Conservation (phyloP, 2,329 filamentous ascomycete genomes). For the Pseudogymnoascus sp. region DNA sequence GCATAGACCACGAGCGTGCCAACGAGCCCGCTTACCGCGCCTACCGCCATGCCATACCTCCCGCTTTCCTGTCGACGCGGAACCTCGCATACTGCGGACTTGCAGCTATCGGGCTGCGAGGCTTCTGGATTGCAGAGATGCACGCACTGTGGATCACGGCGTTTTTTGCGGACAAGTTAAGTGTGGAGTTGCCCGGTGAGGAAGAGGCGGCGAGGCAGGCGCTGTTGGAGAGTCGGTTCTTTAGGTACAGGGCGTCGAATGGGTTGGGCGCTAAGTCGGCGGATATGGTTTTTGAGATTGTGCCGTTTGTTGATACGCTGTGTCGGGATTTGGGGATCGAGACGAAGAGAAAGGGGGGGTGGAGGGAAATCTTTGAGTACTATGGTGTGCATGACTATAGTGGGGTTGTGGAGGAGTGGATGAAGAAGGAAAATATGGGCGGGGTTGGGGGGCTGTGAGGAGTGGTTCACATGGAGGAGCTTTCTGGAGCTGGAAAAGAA, state of each 20-base stretch:
- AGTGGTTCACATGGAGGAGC: not conserved
- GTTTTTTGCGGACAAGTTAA: conserved; percentile 50
- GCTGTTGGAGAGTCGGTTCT: conserved; percentile 60
- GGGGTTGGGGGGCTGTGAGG: not conserved
- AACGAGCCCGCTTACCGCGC: conserved; percentile 33
- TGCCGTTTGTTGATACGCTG: conserved; percentile 66
- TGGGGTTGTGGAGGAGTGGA: conserved; percentile 38
- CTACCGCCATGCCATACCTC: conserved; percentile 41
- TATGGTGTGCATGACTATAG: conserved; percentile 41
- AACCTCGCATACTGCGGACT: conserved; percentile 42
- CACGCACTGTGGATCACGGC: conserved; percentile 58
- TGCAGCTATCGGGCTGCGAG: conserved; percentile 37
- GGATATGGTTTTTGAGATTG: conserved; percentile 67
- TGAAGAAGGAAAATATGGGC: conserved; percentile 13
- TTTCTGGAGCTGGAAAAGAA: not conserved
- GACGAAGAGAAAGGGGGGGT: conserved; percentile 46
- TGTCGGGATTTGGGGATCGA: conserved; percentile 57
- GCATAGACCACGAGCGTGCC: conserved; percentile 25
- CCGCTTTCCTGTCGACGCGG: conserved; percentile 34
- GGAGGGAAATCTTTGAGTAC: conserved; percentile 33
- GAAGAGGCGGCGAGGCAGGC: conserved; percentile 45
- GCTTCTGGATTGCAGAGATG: conserved; percentile 36
- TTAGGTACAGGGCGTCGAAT: conserved; percentile 59
- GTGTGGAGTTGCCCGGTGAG: conserved; percentile 18
- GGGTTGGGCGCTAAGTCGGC: conserved; percentile 57